A percentile compares a stretch with the other conserved stretches of the same genome.
phyloP scores from a whole-genome alignment of 1,139 yeast genomes.

The Candida labiduridarum region DNA sequence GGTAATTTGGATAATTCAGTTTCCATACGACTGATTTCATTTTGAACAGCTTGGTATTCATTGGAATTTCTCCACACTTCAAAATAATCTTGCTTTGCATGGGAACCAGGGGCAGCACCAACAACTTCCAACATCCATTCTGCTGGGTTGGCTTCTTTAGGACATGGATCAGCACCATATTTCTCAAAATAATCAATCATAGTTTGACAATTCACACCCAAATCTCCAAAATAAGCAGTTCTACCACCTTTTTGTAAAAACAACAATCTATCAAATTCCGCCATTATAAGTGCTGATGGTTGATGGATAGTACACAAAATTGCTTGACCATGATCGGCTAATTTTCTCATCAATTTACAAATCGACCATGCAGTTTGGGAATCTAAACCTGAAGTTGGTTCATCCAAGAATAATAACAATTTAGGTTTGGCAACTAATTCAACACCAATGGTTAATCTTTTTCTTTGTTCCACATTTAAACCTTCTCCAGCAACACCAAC shows the following conservation, averaged over 20 bases:
- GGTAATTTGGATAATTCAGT: conserved; percentile 29
- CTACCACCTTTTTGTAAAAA: conserved; percentile 50
- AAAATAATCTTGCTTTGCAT: conserved; percentile 33
- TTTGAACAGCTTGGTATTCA: conserved; percentile 23
- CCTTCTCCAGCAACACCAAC: conserved; percentile 46
- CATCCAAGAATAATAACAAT: conserved; percentile 37
- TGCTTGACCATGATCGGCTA: conserved; percentile 44
- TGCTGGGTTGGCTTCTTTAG: conserved; percentile 51
- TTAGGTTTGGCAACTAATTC: conserved; percentile 42
- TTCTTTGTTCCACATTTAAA: conserved; percentile 40
- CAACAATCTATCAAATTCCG: conserved; percentile 36
- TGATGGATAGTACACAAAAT: conserved; percentile 46
- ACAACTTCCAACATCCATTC: conserved; percentile 61
- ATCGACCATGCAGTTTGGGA: conserved; percentile 48
- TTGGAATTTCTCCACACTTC: conserved; percentile 36
- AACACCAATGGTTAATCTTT: conserved; percentile 40
- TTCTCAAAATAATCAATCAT: conserved; percentile 58
- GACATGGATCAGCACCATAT: conserved; percentile 51
- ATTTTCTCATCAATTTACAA: conserved; percentile 41
- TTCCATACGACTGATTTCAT: conserved; percentile 33
- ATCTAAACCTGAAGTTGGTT: conserved; percentile 43
- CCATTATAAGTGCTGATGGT: conserved; percentile 39
- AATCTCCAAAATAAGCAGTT: conserved; percentile 68
- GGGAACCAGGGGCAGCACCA: conserved; percentile 39
- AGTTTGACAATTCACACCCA: conserved; percentile 53